phyloP scores from a whole-genome alignment of 495 filamentous ascomycete genomes.

The Penicillium desertorum region DNA sequence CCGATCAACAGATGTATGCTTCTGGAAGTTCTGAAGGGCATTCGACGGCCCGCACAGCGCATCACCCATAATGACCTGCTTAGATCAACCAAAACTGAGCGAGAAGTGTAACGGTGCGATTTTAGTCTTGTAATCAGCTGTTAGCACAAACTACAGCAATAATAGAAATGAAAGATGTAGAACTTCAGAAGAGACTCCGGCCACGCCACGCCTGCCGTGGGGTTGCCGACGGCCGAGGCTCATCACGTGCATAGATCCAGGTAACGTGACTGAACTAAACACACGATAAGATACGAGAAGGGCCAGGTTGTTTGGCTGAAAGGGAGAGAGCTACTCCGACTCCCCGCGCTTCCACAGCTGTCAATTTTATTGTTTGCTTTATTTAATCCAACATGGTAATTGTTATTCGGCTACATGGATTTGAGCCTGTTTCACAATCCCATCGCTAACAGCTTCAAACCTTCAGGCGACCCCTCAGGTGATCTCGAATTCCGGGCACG shows the following conservation, averaged over 20 bases:
- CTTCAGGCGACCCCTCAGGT: constrained; percentile 67
- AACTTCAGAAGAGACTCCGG: background rate
- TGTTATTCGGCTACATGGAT: background rate
- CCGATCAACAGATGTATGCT: constrained; percentile 74
- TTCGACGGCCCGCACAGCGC: constrained; percentile 87
- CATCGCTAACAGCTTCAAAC: constrained; percentile 22
- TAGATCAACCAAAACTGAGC: background rate
- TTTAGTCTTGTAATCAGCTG: background rate
- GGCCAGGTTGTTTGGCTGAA: constrained; percentile 34
- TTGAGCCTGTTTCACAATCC: background rate
- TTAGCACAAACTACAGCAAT: background rate
- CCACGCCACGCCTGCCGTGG: constrained; percentile 18
- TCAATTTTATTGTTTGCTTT: constrained; percentile 5
- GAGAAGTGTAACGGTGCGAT: background rate
- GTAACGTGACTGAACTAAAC: constrained; percentile 26
- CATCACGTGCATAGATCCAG: constrained; percentile 15
- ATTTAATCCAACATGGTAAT: constrained; percentile 24
- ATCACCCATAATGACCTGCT: constrained; percentile 64
- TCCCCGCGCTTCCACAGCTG: constrained; percentile 9
- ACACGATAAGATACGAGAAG: constrained; percentile 44
- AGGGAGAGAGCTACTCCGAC: constrained; percentile 7
- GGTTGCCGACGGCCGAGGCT: constrained; percentile 36
- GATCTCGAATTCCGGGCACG: constrained; percentile 88
- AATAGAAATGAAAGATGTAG: background rate
- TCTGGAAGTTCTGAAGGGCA: constrained; percentile 78